Base-by-base conservation (phyloP, 2,329 filamentous ascomycete species). In the Xenoacremonium recifei region DNA sequence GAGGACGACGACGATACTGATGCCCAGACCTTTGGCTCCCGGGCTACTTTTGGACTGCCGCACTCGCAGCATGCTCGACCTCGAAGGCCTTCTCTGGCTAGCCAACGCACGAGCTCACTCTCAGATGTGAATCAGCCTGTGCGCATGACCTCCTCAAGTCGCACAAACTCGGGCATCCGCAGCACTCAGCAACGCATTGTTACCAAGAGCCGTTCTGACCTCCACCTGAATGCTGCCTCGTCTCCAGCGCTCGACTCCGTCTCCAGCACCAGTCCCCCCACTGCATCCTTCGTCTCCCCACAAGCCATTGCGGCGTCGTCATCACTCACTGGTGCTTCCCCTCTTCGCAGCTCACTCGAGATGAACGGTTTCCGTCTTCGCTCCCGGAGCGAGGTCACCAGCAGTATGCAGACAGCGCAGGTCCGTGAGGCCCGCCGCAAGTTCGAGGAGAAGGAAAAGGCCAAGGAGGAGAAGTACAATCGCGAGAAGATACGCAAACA, bases 391-490 rank as follows among this genome's bases (percentile, higher is more conserved):
- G 80, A 84, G 49, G 65, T 82, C 13, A 77, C 82, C 55, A 72
- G 75, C 5, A 70, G 66, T 11, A 69, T 70, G 1, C 76, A 77
- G 20, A 67, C 73, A 37, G 78, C 82, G 47, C 76, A 79, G 31
- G 76, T 85, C 23, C 73, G 77, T 33, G 75, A 77, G 54, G 80
- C 79, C 4, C 79, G 81, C 39, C 77, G 77, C 53, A 80, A 78
- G 55, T 84, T 84, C 48, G 73, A 82, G 56, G 76, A 80, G 57
- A 79, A 77, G 57, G 79, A 85, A 60, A 70, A 70, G 13, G 67
- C 67, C 39, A 84, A 84, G 63, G 75, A 82, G 25, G 80, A 82
- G 57, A 83, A 82, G 55, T 78, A 79, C 36, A 79, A 76, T 13
- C 74, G 75, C 11, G 77, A 82, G 51, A 73, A 81, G 65, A 70